Percentiles rank a stretch among this genome's conserved stretches.
phyloP scores from a whole-genome alignment of 176 grass and related monocot genomes.

The Carex littledalei region DNA sequence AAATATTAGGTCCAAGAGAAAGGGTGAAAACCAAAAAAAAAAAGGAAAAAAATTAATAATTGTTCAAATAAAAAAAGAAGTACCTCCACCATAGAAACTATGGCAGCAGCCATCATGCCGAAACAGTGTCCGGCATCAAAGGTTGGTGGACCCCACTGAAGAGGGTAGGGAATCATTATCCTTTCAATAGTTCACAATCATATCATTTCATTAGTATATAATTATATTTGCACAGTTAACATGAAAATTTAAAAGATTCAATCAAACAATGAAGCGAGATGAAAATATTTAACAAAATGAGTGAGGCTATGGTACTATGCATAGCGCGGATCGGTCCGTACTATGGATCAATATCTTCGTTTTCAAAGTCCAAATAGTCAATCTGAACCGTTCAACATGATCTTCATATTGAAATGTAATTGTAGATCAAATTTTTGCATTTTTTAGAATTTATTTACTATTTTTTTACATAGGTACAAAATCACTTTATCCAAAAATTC shows the following conservation, averaged over 20 bases:
- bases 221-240: not conserved
- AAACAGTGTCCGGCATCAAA: constrained; percentile 92
- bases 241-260: not conserved
- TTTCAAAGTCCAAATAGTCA: too few relatives aligned
- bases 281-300: too few relatives aligned
- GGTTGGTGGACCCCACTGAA: constrained; percentile 92
- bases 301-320: too few relatives aligned
- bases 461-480: too few relatives aligned
- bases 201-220: constrained; percentile 10
- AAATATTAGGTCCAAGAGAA: not conserved
- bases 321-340: too few relatives aligned
- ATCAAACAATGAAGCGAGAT: too few relatives aligned
- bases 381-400: too few relatives aligned
- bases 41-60: not conserved
- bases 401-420: too few relatives aligned
- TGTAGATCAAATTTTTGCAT: too few relatives aligned
- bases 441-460: too few relatives aligned
- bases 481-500: too few relatives aligned
- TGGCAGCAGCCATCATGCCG: constrained; percentile 91
- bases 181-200: constrained; percentile 25
- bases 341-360: too few relatives aligned
- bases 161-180: constrained; percentile 90
- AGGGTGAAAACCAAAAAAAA: not conserved
- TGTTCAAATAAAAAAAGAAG: not conserved
- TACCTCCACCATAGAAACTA: constrained; percentile 95